phyloP scores from a whole-genome alignment of 202 grass and related monocot genomes.

The Saccharum hybrid region DNA sequence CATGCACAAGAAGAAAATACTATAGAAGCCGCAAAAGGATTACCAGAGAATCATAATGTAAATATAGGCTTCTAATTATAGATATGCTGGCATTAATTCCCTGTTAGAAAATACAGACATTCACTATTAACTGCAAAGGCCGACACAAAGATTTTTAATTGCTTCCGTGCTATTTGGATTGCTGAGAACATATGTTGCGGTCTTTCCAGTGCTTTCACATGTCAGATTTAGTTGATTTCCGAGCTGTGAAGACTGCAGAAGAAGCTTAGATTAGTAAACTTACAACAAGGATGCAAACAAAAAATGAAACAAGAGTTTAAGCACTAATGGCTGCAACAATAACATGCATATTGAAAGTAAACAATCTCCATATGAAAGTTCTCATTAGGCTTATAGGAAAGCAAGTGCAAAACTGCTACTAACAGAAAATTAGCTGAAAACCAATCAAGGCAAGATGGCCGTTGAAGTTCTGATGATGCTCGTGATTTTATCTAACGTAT shows the following conservation, averaged over 20 bases:
- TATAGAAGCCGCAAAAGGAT: conserved; percentile 28
- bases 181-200: conserved; percentile 52
- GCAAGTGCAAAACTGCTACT: background rate
- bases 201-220: conserved; percentile 67
- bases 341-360: conserved; percentile 29
- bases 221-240: conserved; percentile 76
- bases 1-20: conserved; percentile 25
- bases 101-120: conserved; percentile 40
- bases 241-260: conserved; percentile 62
- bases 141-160: conserved; percentile 65
- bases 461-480: conserved; percentile 13
- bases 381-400: conserved; percentile 17
- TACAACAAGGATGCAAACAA: background rate
- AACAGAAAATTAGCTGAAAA: conserved; percentile 7
- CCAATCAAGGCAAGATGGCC: conserved; percentile 16
- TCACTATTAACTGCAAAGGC: conserved; percentile 70
- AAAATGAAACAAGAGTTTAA: conserved; percentile 32
- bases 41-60: conserved; percentile 28
- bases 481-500: background rate
- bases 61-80: conserved; percentile 41
- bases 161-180: conserved; percentile 56
- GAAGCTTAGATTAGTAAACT: conserved; percentile 36
- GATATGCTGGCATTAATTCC: conserved; percentile 23
- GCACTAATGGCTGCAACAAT: conserved; percentile 8
- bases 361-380: conserved; percentile 2